Conservation (phyloP, 805 yeast species). For the Starmerella asiatica region DNA sequence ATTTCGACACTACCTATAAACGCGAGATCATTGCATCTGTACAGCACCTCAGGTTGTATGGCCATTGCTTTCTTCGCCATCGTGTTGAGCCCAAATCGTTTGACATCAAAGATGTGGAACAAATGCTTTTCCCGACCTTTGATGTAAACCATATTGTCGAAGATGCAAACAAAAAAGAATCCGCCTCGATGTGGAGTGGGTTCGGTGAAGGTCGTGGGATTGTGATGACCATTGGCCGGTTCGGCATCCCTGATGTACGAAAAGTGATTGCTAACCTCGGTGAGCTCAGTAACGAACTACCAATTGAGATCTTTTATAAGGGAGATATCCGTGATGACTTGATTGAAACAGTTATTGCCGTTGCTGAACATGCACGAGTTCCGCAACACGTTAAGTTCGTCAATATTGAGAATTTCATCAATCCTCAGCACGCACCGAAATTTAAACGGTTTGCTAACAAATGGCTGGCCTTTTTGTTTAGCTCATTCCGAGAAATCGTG, state of each 20-base stretch:
- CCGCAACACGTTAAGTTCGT: not conserved
- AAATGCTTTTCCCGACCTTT: constrained; percentile 2
- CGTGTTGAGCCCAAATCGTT: not conserved
- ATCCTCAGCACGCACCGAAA: not conserved
- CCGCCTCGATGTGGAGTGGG: not conserved
- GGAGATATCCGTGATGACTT: not conserved
- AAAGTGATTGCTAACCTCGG: not conserved
- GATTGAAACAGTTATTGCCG: not conserved
- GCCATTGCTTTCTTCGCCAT: constrained; percentile 2
- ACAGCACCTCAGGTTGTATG: constrained; percentile 1
- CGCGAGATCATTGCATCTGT: not conserved
- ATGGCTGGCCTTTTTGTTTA: constrained; percentile 4
- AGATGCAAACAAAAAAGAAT: not conserved
- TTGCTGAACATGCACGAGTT: not conserved
- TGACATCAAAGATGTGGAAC: constrained; percentile 1
- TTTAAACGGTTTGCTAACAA: not conserved
- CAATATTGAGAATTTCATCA: not conserved
- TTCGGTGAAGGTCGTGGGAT: constrained; percentile 5
- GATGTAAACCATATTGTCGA: not conserved
- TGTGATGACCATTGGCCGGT: not conserved
- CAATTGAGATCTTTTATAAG: constrained; percentile 3
- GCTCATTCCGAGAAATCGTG: constrained; percentile 3
- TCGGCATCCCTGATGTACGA: not conserved
- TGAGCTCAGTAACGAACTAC: not conserved
- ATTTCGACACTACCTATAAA: not conserved